phyloP scores from a whole-genome alignment of 2,329 filamentous ascomycete species.

The Trichoderma breve region DNA sequence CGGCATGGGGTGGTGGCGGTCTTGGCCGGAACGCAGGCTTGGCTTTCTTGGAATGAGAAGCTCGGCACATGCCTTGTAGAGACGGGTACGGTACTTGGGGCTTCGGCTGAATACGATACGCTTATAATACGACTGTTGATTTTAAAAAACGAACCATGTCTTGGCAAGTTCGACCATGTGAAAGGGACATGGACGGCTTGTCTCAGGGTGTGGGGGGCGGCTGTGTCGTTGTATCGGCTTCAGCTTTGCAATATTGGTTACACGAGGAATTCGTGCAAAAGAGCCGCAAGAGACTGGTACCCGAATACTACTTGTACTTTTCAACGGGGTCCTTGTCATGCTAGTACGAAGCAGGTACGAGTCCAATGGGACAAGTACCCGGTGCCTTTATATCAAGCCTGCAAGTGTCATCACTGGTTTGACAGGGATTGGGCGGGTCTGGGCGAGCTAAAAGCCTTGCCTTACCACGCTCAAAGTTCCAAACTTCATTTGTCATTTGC shows the following conservation, averaged over 20 bases:
- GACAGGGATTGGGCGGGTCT: background rate
- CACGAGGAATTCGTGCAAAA: background rate
- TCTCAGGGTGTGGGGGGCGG: background rate
- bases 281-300: background rate
- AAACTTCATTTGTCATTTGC: background rate
- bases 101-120: background rate
- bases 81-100: background rate
- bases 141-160: background rate
- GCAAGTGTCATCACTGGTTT: background rate
- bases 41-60: background rate
- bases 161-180: background rate
- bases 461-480: background rate
- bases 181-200: background rate
- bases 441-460: background rate
- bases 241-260: background rate
- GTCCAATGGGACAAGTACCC: background rate
- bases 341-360: background rate
- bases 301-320: background rate
- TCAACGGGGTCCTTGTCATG: background rate
- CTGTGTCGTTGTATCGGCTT: background rate
- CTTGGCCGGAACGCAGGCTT: background rate
- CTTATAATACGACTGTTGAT: background rate
- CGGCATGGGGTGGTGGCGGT: background rate
- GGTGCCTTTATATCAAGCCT: background rate
- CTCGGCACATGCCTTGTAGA: background rate